A percentile compares a stretch with the other conserved stretches of the same genome.
Evolutionary conservation across 495 filamentous ascomycete species (phyloP).

Genomic region (Penicillium atrosanguineum): DNA sequence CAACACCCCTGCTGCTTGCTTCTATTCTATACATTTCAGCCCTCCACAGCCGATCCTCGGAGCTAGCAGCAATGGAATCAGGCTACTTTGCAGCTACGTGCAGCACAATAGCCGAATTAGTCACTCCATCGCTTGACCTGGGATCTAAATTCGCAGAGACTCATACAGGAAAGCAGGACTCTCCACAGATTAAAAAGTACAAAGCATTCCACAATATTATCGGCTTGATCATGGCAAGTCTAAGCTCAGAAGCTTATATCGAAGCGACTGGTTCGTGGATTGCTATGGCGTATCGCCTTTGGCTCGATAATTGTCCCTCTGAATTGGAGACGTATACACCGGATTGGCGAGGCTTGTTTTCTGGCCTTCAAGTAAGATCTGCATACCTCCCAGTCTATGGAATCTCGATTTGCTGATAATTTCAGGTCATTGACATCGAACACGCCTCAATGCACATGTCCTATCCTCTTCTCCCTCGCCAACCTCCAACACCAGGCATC

Average conservation of each 20-base stretch:
- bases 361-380: slow-evolving; percentile 33
- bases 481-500: slow-evolving; percentile 29
- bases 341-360: slow-evolving; percentile 38
- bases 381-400: no score
- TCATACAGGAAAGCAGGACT: not conserved
- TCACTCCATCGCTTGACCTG: slow-evolving; percentile 12
- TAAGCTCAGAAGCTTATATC: slow-evolving; percentile 39
- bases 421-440: slow-evolving; percentile 42
- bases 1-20: slow-evolving; percentile 37
- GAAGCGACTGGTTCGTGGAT: slow-evolving; percentile 40
- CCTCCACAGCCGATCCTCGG: slow-evolving; percentile 28
- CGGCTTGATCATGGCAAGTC: slow-evolving; percentile 41
- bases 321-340: slow-evolving; percentile 17
- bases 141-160: not conserved
- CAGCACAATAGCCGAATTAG: slow-evolving; percentile 34
- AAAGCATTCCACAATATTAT: slow-evolving; percentile 36
- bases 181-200: slow-evolving; percentile 1
- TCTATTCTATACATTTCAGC: slow-evolving; percentile 42
- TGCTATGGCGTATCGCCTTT: slow-evolving; percentile 38
- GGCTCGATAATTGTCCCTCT: slow-evolving; percentile 30
- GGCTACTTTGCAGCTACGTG: slow-evolving; percentile 37
- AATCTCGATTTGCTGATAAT: not conserved
- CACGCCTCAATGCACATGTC: slow-evolving; percentile 45
- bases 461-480: slow-evolving; percentile 34
- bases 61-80: slow-evolving; percentile 23